phyloP scores from a whole-genome alignment of 2,329 filamentous ascomycete genomes.

The Fusarium incarnatum region DNA sequence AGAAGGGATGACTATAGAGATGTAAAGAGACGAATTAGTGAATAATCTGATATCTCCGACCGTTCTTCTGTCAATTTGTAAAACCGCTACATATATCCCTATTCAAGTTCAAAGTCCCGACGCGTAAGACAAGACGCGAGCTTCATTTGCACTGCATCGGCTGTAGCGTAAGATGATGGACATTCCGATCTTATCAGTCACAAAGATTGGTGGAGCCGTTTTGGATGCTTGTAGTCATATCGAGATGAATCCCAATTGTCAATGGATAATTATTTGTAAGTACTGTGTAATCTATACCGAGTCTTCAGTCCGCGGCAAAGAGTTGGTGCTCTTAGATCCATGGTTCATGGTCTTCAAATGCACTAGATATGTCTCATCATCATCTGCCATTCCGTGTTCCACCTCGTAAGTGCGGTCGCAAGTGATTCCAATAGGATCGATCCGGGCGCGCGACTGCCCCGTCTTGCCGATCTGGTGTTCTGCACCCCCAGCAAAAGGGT shows the following conservation, averaged over 20 bases:
- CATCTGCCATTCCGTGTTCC: neutral
- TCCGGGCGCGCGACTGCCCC: neutral
- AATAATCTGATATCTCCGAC: too few relatives aligned
- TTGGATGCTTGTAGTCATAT: too few relatives aligned
- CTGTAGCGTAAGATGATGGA: too few relatives aligned
- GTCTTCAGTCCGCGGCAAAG: neutral
- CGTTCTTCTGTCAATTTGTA: too few relatives aligned
- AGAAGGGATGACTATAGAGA: neutral
- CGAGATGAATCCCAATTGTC: too few relatives aligned
- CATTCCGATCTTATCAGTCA: too few relatives aligned
- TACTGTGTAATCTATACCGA: neutral
- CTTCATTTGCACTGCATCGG: too few relatives aligned
- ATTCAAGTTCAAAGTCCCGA: too few relatives aligned
- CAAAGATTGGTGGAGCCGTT: too few relatives aligned
- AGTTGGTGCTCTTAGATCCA: neutral
- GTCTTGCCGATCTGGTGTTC: neutral
- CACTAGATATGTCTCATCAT: slow-evolving; percentile 3
- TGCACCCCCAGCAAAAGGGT: neutral
- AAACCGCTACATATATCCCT: too few relatives aligned
- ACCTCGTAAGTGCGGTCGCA: neutral
- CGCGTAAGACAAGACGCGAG: too few relatives aligned
- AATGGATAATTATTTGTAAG: too few relatives aligned
- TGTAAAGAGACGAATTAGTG: neutral
- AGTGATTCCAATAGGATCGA: neutral
- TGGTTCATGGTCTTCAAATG: neutral